phyloP scores from a whole-genome alignment of 352 stramenopile genomes.

The Pythium brassicae region DNA sequence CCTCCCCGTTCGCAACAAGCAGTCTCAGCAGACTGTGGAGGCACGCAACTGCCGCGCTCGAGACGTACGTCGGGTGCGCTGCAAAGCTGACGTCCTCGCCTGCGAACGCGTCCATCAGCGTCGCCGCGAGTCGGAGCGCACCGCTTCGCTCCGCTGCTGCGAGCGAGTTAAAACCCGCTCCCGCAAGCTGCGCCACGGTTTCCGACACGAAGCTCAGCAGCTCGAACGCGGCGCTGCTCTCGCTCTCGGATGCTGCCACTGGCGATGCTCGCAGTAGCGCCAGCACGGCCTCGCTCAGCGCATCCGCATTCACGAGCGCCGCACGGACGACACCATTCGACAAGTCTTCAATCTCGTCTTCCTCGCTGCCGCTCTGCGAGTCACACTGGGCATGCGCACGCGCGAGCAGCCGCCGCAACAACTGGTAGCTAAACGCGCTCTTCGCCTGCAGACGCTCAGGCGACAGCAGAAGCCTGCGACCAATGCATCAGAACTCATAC shows the following conservation, averaged over 20 bases:
- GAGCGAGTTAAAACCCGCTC: too few species aligned
- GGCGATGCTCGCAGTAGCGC: not conserved
- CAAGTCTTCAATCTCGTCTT: not conserved
- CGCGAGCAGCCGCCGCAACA: conserved; percentile 35
- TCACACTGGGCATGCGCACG: conserved; percentile 5
- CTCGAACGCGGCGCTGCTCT: conserved; percentile 2
- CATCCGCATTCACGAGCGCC: not conserved
- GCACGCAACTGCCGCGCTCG: conserved; percentile 32
- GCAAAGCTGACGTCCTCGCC: conserved; percentile 15
- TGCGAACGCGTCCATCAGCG: conserved; percentile 15
- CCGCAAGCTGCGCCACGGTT: not conserved
- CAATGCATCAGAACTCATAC: not conserved
- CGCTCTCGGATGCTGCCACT: too few species aligned
- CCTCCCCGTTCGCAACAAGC: too few species aligned
- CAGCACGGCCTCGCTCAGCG: not conserved
- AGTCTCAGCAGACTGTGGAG: conserved; percentile 27
- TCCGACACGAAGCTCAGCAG: conserved; percentile 15
- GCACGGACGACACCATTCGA: not conserved
- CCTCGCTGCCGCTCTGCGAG: not conserved
- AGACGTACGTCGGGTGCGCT: conserved; percentile 37
- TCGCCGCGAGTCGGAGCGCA: conserved; percentile 16
- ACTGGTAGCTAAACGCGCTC: conserved; percentile 42
- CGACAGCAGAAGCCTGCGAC: conserved; percentile 5
- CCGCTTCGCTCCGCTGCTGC: not conserved
- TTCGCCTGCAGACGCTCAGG: not conserved